phyloP scores from a whole-genome alignment of 805 yeast species.

The Ogataea methylovora region DNA sequence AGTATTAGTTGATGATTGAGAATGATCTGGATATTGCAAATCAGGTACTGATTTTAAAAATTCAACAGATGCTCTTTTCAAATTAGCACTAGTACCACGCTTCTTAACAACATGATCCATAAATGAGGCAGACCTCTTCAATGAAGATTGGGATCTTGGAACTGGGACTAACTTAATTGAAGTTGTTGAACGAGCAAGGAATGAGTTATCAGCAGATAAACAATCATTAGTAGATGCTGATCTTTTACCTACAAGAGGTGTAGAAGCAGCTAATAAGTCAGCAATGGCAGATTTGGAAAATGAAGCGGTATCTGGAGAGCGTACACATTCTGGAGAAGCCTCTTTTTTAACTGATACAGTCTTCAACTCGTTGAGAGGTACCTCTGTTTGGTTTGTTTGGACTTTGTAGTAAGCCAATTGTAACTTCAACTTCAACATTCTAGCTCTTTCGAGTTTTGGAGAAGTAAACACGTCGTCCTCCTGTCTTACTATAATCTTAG shows the following conservation, averaged over 20 bases:
- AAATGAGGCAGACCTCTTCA: conserved; percentile 9
- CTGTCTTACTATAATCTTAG: no score
- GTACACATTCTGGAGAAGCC: neutral
- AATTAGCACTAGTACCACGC: conserved; percentile 19
- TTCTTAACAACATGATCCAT: conserved; percentile 20
- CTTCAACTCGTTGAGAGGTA: conserved; percentile 25
- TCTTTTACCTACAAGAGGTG: conserved; percentile 12
- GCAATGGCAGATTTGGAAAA: conserved; percentile 15
- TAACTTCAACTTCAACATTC: conserved; percentile 37
- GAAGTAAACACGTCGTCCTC: conserved; percentile 6
- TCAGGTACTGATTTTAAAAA: conserved; percentile 11
- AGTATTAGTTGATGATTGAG: conserved; percentile 13
- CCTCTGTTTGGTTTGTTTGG: conserved; percentile 36
- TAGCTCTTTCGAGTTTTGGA: conserved; percentile 26
- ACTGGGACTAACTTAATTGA: neutral
- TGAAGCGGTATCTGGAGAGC: neutral
- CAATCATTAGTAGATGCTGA: neutral
- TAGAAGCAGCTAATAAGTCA: conserved; percentile 29
- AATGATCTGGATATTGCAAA: conserved; percentile 6
- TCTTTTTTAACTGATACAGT: conserved; percentile 3
- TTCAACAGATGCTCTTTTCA: conserved; percentile 18
- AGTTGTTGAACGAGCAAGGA: neutral
- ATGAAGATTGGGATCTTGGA: neutral
- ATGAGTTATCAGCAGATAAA: neutral
- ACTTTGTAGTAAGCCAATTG: conserved; percentile 47